Evolutionary conservation across 2,329 filamentous ascomycete genomes (phyloP).

Genomic region (Dryadomyces quercus-mongolicae): DNA sequence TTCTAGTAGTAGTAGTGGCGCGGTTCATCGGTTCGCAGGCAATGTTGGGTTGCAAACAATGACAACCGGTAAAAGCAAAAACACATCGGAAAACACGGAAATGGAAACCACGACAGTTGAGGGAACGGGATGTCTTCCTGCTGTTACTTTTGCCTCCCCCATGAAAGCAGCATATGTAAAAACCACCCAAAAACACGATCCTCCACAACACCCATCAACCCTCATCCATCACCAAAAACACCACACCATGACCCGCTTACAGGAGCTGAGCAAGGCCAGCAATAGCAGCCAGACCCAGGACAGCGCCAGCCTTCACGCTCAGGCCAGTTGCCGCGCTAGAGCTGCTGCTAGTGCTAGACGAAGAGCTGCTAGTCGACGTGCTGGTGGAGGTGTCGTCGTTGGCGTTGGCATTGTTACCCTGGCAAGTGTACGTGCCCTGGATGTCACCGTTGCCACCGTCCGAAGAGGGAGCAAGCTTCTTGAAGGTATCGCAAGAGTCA

Average conservation of each 20-base stretch:
- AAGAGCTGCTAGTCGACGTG: constrained; percentile 18
- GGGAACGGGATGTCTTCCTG: neutral
- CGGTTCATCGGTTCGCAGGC: neutral
- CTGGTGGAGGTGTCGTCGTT: constrained; percentile 32
- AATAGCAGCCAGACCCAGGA: constrained; percentile 29
- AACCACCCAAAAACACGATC: neutral
- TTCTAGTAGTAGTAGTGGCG: constrained; percentile 5
- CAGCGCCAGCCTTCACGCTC: constrained; percentile 31
- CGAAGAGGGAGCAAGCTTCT: constrained; percentile 27
- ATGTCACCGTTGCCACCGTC: constrained; percentile 27
- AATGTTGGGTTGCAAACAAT: neutral
- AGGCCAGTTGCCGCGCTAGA: constrained; percentile 32
- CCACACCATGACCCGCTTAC: constrained; percentile 22
- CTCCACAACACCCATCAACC: neutral
- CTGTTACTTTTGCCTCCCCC: neutral
- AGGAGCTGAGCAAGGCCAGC: constrained; percentile 36
- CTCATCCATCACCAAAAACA: constrained; percentile 3
- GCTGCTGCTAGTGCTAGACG: constrained; percentile 16
- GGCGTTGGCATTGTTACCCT: constrained; percentile 36
- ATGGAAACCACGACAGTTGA: neutral
- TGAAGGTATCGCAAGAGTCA: constrained; percentile 41
- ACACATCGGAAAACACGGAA: neutral
- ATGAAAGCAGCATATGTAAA: neutral
- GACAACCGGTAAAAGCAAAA: neutral
- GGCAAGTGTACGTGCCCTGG: constrained; percentile 38